phyloP scores from a whole-genome alignment of 768 basidiomycete species.

The Boletellus ananiceps region DNA sequence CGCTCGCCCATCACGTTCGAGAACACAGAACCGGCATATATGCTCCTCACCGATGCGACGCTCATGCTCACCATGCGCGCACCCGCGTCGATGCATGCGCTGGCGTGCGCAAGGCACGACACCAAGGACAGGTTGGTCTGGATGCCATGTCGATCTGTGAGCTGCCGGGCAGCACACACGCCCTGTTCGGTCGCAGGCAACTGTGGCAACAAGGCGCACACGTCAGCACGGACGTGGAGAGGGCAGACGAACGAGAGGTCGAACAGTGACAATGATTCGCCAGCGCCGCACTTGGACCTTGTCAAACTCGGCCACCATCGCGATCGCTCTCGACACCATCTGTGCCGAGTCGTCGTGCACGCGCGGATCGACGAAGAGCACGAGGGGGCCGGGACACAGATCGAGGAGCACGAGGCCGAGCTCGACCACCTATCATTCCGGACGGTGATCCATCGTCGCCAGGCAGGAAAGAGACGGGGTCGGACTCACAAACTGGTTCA shows the following conservation, averaged over 20 bases:
- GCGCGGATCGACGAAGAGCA: conserved; percentile 50
- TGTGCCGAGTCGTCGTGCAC: conserved; percentile 31
- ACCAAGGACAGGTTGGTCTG: conserved; percentile 50
- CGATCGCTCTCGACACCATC: conserved; percentile 42
- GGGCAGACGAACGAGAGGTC: conserved; percentile 1
- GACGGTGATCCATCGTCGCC: too few species aligned
- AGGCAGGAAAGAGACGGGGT: neutral
- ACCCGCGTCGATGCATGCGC: conserved; percentile 50
- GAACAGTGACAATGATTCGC: conserved; percentile 48
- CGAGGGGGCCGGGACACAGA: conserved; percentile 43
- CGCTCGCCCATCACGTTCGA: neutral
- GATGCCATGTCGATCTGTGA: conserved; percentile 36
- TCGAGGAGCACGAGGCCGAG: conserved; percentile 42
- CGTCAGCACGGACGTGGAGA: neutral
- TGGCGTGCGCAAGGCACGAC: conserved; percentile 50
- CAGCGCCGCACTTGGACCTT: conserved; percentile 34
- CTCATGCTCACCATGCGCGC: conserved; percentile 47
- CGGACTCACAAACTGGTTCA: conserved; percentile 31
- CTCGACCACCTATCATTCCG: conserved; percentile 43
- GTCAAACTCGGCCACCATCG: conserved; percentile 39
- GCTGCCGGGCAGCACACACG: conserved; percentile 41
- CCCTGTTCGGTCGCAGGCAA: conserved; percentile 57
- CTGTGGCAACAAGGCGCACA: conserved; percentile 31
- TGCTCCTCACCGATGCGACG: conserved; percentile 42
- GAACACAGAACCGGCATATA: too few species aligned